A percentile compares a stretch with the other conserved stretches of the same genome.
Conservation (phyloP, 441 rosid genomes). For the Erodium chrysanthum region DNA sequence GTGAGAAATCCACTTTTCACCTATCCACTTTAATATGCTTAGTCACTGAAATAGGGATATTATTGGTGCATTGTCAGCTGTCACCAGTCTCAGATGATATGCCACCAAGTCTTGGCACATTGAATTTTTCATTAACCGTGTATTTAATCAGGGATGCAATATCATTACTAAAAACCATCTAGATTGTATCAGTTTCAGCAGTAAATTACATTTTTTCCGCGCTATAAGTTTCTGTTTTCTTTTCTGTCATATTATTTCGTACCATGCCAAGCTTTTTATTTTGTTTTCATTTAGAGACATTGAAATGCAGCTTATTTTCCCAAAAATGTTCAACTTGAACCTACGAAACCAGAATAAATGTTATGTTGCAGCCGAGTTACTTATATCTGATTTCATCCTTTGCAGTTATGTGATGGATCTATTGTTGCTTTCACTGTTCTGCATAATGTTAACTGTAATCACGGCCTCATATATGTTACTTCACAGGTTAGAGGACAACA, state of each 20-base stretch:
- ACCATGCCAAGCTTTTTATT: not conserved
- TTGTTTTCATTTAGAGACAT: not conserved
- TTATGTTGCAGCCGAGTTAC: slow-evolving; percentile 2
- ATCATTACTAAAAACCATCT: slow-evolving; percentile 8
- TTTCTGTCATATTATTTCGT: not conserved
- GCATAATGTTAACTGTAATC: slow-evolving; percentile 94
- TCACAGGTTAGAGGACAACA: slow-evolving; percentile 53
- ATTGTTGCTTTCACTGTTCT: slow-evolving; percentile 95
- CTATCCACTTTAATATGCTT: not conserved
- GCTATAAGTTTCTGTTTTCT: not conserved
- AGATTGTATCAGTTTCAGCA: not conserved
- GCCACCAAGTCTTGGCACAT: not conserved
- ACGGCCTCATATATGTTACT: slow-evolving; percentile 90
- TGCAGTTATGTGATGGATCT: slow-evolving; percentile 93
- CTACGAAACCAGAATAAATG: not conserved
- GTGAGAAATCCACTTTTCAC: slow-evolving; percentile 29
- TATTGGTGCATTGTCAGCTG: not conserved
- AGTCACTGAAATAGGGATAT: not conserved
- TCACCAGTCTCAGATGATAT: not conserved
- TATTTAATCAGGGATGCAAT: not conserved
- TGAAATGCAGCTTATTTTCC: not conserved
- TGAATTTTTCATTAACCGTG: not conserved
- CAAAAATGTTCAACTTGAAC: not conserved
- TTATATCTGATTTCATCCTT: slow-evolving; percentile 12
- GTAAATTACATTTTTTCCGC: not conserved